Base-by-base conservation (phyloP, 768 basidiomycete species). In the Clavaria fumosa region DNA sequence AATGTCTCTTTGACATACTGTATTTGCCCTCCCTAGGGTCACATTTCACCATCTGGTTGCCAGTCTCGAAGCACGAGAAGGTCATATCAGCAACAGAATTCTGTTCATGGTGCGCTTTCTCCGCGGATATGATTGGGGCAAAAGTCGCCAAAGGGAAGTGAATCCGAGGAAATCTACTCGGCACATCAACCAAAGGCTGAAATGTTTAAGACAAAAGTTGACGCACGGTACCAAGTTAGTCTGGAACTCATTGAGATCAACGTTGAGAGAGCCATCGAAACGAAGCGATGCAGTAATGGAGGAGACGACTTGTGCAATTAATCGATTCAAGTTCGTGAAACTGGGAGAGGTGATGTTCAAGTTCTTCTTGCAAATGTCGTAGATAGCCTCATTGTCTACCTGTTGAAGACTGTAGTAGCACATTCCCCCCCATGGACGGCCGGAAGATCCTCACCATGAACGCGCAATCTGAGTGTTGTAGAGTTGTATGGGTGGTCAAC, bases 401-500 rank as follows among this genome's bases (percentile, higher is more conserved):
- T 86, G 24, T 14, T 11, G 26, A 15, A 28, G 26, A 28, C 14
- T 28, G 26, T 28, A 28, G 14, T n/a, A n/a, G n/a, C n/a, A n/a
- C n/a, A n/a, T n/a, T n/a, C n/a, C n/a, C n/a, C n/a, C n/a, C n/a
- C n/a, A n/a, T n/a, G n/a, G n/a, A n/a, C n/a, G n/a, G n/a, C n/a
- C n/a, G n/a, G n/a, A 39, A 39, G 27, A 17, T 34, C 40, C 53
- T 19, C 46, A 81, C 95, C 93, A 99, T 97, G 72, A 99, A 99
- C 24, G 95, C 96, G 61, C 95, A 99, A 66, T 99, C 95, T n/a
- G 95, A 95, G 64, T 99, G 95, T 61, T 97, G 95, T 41, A 97
- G 78, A 40, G 95, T 97, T 30, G 95, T 96, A 61, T 99, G 95
- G 34, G 95, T 99, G 34, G 95, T 97, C 44, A 99, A 69, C 37